Evolutionary conservation across 2,329 filamentous ascomycete genomes (phyloP).

Genomic region (Sphaerulina musiva): DNA sequence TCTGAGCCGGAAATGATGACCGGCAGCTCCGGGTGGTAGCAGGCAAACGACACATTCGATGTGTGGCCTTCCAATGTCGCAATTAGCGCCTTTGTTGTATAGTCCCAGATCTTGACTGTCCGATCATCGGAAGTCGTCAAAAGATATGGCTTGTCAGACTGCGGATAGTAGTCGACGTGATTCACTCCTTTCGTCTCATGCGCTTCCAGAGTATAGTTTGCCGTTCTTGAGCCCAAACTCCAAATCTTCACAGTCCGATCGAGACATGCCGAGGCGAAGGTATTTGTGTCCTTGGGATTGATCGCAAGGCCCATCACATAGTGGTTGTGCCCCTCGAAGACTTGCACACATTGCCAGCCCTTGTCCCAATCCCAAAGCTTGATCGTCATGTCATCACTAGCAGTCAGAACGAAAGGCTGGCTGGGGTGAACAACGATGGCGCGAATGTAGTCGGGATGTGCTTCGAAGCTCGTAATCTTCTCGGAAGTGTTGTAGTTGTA

Average conservation of each 20-base stretch:
- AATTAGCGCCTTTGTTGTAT: conserved; percentile 94
- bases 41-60: conserved; percentile 96
- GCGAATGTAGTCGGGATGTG: conserved; percentile 96
- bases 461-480: conserved; percentile 95
- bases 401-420: conserved; percentile 90
- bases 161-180: conserved; percentile 81
- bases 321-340: conserved; percentile 93
- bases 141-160: conserved; percentile 70
- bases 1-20: conserved; percentile 97
- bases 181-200: conserved; percentile 98
- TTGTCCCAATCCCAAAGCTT: conserved; percentile 99
- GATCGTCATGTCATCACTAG: conserved; percentile 97
- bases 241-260: conserved; percentile 97
- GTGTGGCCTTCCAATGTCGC: conserved; percentile 95
- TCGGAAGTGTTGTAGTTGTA: conserved; percentile 99
- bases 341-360: conserved; percentile 93
- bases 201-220: conserved; percentile 94
- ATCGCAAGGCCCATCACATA: conserved; percentile 96
- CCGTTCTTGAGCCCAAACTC: conserved; percentile 86
- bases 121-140: conserved; percentile 94
- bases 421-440: conserved; percentile 93
- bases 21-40: conserved; percentile 93
- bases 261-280: conserved; percentile 69
- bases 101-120: conserved; percentile 98
- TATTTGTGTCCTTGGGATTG: conserved; percentile 84